Conservation (phyloP, 495 filamentous ascomycete species). For the Neurospora sp. region DNA sequence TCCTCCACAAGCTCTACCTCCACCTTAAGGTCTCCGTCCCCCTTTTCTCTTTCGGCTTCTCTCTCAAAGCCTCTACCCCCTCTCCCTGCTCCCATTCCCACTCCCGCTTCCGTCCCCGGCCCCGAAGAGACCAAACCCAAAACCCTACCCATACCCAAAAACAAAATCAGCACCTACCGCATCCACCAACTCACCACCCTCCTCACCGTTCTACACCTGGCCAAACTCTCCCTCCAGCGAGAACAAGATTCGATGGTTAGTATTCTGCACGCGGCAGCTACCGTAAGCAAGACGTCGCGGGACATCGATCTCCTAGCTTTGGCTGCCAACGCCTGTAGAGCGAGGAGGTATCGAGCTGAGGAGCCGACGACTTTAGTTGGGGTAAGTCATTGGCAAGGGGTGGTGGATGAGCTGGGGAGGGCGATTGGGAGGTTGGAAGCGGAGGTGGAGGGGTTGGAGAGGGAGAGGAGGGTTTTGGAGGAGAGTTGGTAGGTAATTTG, state of each 20-base stretch:
- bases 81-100: not conserved
- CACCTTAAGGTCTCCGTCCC: not conserved
- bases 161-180: not conserved
- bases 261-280: not conserved
- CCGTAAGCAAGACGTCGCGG: not conserved
- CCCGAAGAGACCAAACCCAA: too few species aligned
- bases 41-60: not conserved
- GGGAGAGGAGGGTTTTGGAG: not conserved
- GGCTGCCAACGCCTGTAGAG: not conserved
- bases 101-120: too few species aligned
- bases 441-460: not conserved
- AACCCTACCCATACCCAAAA: not conserved
- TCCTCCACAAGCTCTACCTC: not conserved
- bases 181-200: not conserved
- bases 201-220: not conserved
- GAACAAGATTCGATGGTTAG: not conserved
- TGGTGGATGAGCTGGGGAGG: not conserved
- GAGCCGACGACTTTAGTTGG: not conserved
- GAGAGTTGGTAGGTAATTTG: not conserved
- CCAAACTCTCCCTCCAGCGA: not conserved
- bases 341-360: not conserved
- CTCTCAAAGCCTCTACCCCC: not conserved
- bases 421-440: not conserved
- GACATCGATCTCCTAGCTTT: not conserved
- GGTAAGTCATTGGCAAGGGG: not conserved